Conservation (phyloP, 805 yeast genomes). For the Candida palmyrensis region DNA sequence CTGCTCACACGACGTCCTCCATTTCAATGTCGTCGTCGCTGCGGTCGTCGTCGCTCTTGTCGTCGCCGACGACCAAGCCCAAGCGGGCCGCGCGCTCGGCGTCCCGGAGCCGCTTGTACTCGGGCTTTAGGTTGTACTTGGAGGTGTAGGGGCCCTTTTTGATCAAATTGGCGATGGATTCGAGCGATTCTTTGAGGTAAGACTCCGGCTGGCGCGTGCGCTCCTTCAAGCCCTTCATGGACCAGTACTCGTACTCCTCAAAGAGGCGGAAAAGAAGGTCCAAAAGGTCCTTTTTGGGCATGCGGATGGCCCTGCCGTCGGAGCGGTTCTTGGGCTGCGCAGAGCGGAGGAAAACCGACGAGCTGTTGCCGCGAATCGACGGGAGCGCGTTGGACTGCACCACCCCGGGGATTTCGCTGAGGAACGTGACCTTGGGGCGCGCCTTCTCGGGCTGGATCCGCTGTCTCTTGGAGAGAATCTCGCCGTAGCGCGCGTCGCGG, state of each 20-base stretch:
- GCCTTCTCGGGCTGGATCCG: slow-evolving; percentile 46
- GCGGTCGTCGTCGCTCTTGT: slow-evolving; percentile 54
- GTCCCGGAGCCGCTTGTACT: slow-evolving; percentile 75
- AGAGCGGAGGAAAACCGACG: slow-evolving; percentile 59
- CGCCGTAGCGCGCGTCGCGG: slow-evolving; percentile 62
- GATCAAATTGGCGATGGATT: slow-evolving; percentile 80
- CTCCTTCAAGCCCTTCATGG: slow-evolving; percentile 88
- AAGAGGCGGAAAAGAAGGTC: slow-evolving; percentile 84
- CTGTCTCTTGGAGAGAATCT: slow-evolving; percentile 51
- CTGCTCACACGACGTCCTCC: slow-evolving; percentile 59
- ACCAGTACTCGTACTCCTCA: slow-evolving; percentile 96
- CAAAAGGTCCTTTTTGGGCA: slow-evolving; percentile 88
- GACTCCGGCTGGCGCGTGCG: slow-evolving; percentile 94
- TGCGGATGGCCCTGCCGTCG: slow-evolving; percentile 88
- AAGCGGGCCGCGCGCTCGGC: slow-evolving; percentile 67
- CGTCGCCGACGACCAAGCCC: slow-evolving; percentile 43
- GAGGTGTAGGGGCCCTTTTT: slow-evolving; percentile 95
- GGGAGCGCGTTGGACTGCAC: slow-evolving; percentile 84
- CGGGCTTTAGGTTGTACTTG: slow-evolving; percentile 85
- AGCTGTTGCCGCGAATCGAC: slow-evolving; percentile 61
- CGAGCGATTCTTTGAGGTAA: slow-evolving; percentile 85
- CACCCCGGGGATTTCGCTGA: slow-evolving; percentile 82
- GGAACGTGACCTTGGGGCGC: slow-evolving; percentile 61
- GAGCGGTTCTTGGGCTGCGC: slow-evolving; percentile 35
- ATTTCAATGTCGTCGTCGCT: slow-evolving; percentile 63